A percentile compares a stretch with the other conserved stretches of the same genome.
Conservation (phyloP, 768 basidiomycete species). For the Arthromyces matolae region DNA sequence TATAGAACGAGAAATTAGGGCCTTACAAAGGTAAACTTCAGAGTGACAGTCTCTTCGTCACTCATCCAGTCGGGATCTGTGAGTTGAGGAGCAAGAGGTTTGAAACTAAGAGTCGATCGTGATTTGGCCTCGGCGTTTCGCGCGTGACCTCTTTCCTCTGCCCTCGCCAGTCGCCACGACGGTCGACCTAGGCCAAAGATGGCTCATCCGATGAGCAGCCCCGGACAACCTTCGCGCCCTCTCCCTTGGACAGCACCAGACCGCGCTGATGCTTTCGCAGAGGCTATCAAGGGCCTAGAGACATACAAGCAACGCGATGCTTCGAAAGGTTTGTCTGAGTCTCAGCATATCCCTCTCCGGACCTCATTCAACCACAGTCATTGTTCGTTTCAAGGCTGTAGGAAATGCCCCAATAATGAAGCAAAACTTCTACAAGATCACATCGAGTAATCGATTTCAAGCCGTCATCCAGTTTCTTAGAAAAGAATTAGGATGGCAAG, state of each 20-base stretch:
- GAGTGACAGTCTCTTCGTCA: conserved; percentile 18
- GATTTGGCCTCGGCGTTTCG: no score
- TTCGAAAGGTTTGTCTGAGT: conserved; percentile 54
- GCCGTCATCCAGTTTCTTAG: conserved; percentile 92
- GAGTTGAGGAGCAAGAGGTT: no score
- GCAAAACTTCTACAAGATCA: conserved; percentile 98
- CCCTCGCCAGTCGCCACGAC: no score
- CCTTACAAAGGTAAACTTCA: conserved; percentile 42
- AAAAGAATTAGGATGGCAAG: conserved; percentile 84
- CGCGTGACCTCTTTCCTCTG: no score
- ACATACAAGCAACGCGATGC: conserved; percentile 85
- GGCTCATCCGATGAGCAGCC: conserved; percentile 9
- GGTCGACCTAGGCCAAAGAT: no score
- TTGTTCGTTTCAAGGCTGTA: conserved; percentile 96
- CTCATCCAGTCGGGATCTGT: no score
- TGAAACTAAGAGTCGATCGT: no score
- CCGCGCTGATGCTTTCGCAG: conserved; percentile 31
- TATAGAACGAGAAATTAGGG: neutral
- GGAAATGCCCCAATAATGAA: conserved; percentile 99
- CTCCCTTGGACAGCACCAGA: conserved; percentile 30
- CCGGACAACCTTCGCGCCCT: conserved; percentile 28
- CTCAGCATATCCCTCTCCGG: neutral
- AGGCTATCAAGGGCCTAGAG: conserved; percentile 72
- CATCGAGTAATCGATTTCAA: conserved; percentile 90
- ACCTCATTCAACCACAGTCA: conserved; percentile 49